phyloP scores from a whole-genome alignment of 2,329 filamentous ascomycete species.

The Esteya vermicola region DNA sequence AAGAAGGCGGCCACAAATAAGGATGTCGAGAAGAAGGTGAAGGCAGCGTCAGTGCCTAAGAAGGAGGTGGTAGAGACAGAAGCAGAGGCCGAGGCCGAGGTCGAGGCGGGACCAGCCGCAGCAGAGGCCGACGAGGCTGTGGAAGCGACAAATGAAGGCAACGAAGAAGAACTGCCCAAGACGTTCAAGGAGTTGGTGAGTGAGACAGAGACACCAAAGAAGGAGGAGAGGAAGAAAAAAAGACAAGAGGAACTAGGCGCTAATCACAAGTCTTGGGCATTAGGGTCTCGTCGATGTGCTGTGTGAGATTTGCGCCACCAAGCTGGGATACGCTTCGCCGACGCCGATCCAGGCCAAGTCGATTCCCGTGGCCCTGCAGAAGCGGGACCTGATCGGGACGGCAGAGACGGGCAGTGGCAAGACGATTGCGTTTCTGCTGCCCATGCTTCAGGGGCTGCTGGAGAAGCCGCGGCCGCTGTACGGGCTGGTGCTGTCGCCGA shows the following conservation, averaged over 20 bases:
- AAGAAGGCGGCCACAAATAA: not conserved
- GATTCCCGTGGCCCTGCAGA: constrained; percentile 65
- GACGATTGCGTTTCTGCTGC: constrained; percentile 86
- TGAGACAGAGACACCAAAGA: not conserved
- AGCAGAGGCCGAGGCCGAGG: not conserved
- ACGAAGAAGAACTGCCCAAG: constrained; percentile 1
- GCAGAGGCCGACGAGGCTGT: not conserved
- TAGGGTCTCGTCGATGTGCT: constrained; percentile 76
- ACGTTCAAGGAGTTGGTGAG: constrained; percentile 3
- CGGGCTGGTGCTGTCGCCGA: constrained; percentile 82
- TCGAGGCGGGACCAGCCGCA: not conserved
- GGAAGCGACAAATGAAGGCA: not conserved
- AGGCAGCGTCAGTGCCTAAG: not conserved
- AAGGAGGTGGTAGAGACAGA: not conserved
- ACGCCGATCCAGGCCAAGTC: constrained; percentile 81
- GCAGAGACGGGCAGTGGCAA: constrained; percentile 95
- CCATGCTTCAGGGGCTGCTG: constrained; percentile 81
- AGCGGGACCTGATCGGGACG: constrained; percentile 80
- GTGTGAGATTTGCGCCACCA: constrained; percentile 75
- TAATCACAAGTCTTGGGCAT: too few species aligned
- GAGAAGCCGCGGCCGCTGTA: constrained; percentile 77
- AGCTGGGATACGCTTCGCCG: constrained; percentile 69
- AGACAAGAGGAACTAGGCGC: too few species aligned
- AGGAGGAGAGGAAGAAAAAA: not conserved
- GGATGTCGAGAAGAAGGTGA: not conserved